Conservation (phyloP, 345 rosid species). For the Citrus reticulata region DNA sequence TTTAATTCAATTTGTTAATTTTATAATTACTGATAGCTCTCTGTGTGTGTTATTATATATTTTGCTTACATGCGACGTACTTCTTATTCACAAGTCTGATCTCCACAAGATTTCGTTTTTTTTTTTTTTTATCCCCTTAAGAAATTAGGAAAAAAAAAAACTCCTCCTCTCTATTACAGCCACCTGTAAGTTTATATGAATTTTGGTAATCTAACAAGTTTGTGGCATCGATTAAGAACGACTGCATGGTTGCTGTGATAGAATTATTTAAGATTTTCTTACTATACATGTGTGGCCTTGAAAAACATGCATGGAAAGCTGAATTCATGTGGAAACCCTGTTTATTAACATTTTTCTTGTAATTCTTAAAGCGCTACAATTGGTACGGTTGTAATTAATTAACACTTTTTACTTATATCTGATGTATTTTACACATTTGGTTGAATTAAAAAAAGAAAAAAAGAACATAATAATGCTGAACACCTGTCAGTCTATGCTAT, state of each 20-base stretch:
- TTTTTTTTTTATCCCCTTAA: neutral
- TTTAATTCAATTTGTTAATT: neutral
- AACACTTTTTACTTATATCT: too few species aligned
- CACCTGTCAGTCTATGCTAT: neutral
- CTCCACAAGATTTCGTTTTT: neutral
- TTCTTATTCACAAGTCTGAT: neutral
- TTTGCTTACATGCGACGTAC: neutral
- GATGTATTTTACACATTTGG: neutral
- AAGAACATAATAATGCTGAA: neutral
- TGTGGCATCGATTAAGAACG: neutral
- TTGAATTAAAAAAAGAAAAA: too few species aligned
- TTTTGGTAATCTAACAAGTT: conserved; percentile 11
- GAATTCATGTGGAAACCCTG: neutral
- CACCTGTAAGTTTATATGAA: neutral
- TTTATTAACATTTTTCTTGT: neutral
- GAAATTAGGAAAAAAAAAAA: neutral
- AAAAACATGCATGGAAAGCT: neutral
- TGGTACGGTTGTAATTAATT: neutral
- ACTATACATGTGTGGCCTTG: neutral
- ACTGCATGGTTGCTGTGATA: neutral
- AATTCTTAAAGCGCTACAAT: neutral
- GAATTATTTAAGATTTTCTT: neutral
- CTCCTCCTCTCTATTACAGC: neutral
- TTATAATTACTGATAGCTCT: neutral
- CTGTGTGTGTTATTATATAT: neutral